Evolutionary conservation across 495 filamentous ascomycete species (phyloP).

Genomic region (Neohortaea acidophila): DNA sequence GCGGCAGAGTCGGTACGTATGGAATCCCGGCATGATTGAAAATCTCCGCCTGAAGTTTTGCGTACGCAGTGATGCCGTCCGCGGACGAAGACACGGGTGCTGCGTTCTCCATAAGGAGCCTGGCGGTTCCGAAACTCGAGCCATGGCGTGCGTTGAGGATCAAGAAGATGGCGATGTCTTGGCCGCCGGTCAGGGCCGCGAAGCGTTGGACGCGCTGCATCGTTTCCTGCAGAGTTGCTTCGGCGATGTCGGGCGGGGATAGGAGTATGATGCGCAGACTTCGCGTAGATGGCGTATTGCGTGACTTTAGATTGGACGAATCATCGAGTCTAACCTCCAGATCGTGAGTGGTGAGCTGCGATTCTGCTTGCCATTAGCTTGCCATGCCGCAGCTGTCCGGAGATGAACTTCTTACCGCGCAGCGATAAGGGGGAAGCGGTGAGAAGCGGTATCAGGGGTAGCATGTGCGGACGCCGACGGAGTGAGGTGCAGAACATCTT

Average conservation of each 20-base stretch:
- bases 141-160: slow-evolving; percentile 25
- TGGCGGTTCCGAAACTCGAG: slow-evolving; percentile 4
- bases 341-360: slow-evolving; percentile 37
- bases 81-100: slow-evolving; percentile 26
- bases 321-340: slow-evolving; percentile 31
- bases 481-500: slow-evolving; percentile 41
- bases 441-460: too few species aligned
- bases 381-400: too few species aligned
- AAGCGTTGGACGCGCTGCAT: slow-evolving; percentile 35
- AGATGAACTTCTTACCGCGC: too few species aligned
- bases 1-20: slow-evolving; percentile 47
- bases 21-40: slow-evolving; percentile 39
- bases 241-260: slow-evolving; percentile 32
- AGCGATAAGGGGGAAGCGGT: too few species aligned
- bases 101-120: slow-evolving; percentile 25
- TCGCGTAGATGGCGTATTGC: slow-evolving; percentile 7
- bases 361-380: slow-evolving; percentile 27
- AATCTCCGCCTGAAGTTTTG: slow-evolving; percentile 58
- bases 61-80: slow-evolving; percentile 53
- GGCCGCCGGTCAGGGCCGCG: slow-evolving; percentile 27
- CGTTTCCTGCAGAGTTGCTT: slow-evolving; percentile 18
- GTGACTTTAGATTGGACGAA: not conserved
- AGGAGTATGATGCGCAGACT: slow-evolving; percentile 39
- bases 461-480: slow-evolving; percentile 33
- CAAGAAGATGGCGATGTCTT: slow-evolving; percentile 38